Conservation (phyloP, 306 rosid genomes). For the Leucaena leucocephala region DNA sequence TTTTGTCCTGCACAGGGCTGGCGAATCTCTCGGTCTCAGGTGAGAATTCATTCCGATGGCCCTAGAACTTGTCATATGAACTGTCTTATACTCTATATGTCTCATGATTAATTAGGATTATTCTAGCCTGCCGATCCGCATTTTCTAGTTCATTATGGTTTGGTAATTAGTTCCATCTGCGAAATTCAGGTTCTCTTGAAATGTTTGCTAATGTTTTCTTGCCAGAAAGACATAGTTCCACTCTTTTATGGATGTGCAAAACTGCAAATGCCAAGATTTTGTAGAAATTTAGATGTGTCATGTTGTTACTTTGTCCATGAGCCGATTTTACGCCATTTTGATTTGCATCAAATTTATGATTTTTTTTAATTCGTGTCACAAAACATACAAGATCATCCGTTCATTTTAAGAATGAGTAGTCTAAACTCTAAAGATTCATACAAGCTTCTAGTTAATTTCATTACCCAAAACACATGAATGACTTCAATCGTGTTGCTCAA, state of each 20-base stretch:
- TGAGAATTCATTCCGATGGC: constrained; percentile 40
- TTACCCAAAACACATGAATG: neutral
- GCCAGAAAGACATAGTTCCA: neutral
- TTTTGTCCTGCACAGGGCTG: constrained; percentile 50
- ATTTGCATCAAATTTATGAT: neutral
- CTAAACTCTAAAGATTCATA: neutral
- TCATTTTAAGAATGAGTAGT: neutral
- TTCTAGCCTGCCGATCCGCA: neutral
- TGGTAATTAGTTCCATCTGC: neutral
- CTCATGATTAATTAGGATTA: neutral
- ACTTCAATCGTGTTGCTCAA: constrained; percentile 13
- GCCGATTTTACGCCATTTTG: neutral
- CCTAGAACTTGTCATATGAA: neutral
- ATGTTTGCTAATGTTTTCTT: neutral
- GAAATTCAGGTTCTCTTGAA: constrained; percentile 6
- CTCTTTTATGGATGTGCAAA: neutral
- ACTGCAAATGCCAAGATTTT: neutral
- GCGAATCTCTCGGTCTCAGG: constrained; percentile 77
- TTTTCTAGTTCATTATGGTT: neutral
- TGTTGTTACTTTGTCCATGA: neutral
- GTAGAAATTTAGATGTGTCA: neutral
- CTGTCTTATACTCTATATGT: neutral
- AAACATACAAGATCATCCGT: neutral
- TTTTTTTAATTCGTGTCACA: neutral
- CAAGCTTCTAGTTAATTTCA: neutral